A percentile compares a stretch with the other conserved stretches of the same genome.
Evolutionary conservation across 352 stramenopile genomes (phyloP).

Genomic region (Phytopythium aichiense): DNA sequence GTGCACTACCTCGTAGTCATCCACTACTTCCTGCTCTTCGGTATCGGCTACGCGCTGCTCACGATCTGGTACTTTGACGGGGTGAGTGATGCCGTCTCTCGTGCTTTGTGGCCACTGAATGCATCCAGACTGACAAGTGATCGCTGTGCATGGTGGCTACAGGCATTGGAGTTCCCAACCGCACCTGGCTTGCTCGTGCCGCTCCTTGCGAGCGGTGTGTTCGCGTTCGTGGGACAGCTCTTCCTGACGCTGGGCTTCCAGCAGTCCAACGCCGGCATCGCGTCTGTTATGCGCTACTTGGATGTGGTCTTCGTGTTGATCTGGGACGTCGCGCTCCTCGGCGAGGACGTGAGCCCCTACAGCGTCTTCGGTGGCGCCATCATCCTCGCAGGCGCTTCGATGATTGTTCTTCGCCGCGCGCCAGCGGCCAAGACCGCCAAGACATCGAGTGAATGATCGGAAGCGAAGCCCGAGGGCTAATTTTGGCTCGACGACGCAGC

Average conservation of each 20-base stretch:
- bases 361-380: slow-evolving; percentile 54
- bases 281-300: slow-evolving; percentile 40
- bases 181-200: slow-evolving; percentile 4
- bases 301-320: slow-evolving; percentile 75
- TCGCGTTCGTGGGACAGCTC: slow-evolving; percentile 39
- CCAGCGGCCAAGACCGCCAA: slow-evolving; percentile 1
- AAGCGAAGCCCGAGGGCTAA: not conserved
- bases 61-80: slow-evolving; percentile 20
- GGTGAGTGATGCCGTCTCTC: slow-evolving; percentile 14
- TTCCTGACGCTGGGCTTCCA: slow-evolving; percentile 49
- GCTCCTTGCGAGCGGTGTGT: slow-evolving; percentile 12
- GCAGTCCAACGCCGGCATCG: slow-evolving; percentile 34
- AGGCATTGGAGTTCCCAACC: slow-evolving; percentile 14
- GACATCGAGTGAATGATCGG: slow-evolving; percentile 5
- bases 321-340: slow-evolving; percentile 53
- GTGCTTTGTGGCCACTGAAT: not conserved
- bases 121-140: not conserved
- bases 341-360: slow-evolving; percentile 50
- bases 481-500: not conserved
- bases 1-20: slow-evolving; percentile 29
- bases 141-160: not conserved
- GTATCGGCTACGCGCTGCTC: slow-evolving; percentile 24
- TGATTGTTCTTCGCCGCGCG: slow-evolving; percentile 40
- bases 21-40: slow-evolving; percentile 44
- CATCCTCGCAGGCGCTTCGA: slow-evolving; percentile 43